phyloP scores from a whole-genome alignment of 164 flowering plant genomes.

The Saururus chinensis region DNA sequence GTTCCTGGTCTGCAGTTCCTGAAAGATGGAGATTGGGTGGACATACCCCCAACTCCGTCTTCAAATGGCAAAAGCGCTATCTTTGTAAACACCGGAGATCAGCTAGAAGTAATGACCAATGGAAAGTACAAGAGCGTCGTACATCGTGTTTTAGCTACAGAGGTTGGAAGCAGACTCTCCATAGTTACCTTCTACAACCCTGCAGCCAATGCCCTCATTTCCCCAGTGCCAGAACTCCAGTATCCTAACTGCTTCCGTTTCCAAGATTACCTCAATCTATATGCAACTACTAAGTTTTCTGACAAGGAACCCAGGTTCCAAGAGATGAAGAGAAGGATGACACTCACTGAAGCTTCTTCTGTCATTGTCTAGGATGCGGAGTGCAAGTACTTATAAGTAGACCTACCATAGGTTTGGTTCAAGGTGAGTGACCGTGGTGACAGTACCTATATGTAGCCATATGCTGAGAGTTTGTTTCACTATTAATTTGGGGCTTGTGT shows the following conservation, averaged over 20 bases:
- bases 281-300: conserved; percentile 46
- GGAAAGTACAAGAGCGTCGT: conserved; percentile 53
- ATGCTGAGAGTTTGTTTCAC: too few relatives aligned
- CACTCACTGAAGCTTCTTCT: conserved; percentile 2
- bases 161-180: conserved; percentile 63
- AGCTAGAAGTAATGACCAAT: conserved; percentile 59
- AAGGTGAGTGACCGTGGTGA: too few relatives aligned
- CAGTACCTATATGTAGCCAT: too few relatives aligned
- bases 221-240: conserved; percentile 48
- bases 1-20: conserved; percentile 66
- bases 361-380: not conserved
- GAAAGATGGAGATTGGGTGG: conserved; percentile 65
- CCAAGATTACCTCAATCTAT: conserved; percentile 59
- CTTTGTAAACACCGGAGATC: conserved; percentile 69
- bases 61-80: conserved; percentile 40
- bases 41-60: conserved; percentile 35
- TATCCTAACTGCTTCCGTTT: conserved; percentile 42
- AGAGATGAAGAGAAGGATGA: conserved; percentile 43
- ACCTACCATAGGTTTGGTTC: not conserved
- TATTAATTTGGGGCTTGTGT: too few relatives aligned
- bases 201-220: conserved; percentile 57
- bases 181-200: conserved; percentile 85
- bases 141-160: conserved; percentile 58
- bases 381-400: not conserved
- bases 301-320: conserved; percentile 55